phyloP scores from a whole-genome alignment of 495 filamentous ascomycete genomes.

The Penicillium verhagenii region DNA sequence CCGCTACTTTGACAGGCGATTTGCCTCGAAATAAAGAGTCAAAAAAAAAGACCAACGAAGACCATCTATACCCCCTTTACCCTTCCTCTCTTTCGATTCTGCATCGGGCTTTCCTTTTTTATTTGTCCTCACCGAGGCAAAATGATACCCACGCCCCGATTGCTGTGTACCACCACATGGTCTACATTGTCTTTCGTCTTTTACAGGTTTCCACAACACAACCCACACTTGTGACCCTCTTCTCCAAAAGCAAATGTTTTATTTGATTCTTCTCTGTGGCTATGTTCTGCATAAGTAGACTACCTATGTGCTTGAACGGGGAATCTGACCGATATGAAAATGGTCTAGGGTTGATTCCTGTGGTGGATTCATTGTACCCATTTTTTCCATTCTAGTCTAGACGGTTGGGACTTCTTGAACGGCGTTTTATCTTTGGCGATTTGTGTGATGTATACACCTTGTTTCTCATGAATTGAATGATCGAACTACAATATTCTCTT shows the following conservation, averaged over 20 bases:
- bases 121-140: slow-evolving; percentile 8
- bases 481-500: neutral
- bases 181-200: slow-evolving; percentile 9
- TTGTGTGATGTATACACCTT: slow-evolving; percentile 24
- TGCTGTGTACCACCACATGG: slow-evolving; percentile 30
- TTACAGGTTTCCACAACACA: neutral
- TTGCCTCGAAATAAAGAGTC: slow-evolving; percentile 53
- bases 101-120: slow-evolving; percentile 20
- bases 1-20: slow-evolving; percentile 78
- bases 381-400: slow-evolving; percentile 14
- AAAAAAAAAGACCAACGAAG: neutral
- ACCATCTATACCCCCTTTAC: neutral
- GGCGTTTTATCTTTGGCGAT: slow-evolving; percentile 19
- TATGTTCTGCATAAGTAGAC: slow-evolving; percentile 2
- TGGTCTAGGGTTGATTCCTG: slow-evolving; percentile 20
- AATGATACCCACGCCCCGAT: slow-evolving; percentile 47
- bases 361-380: slow-evolving; percentile 5
- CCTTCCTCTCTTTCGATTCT: slow-evolving; percentile 16
- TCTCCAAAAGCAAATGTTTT: slow-evolving; percentile 19
- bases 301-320: neutral
- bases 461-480: slow-evolving; percentile 28
- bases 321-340: slow-evolving; percentile 26
- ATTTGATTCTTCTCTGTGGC: slow-evolving; percentile 6
- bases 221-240: neutral
- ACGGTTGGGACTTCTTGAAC: slow-evolving; percentile 9